Conservation (phyloP, 176 grass and related monocot genomes). For the Lolium perenne region DNA sequence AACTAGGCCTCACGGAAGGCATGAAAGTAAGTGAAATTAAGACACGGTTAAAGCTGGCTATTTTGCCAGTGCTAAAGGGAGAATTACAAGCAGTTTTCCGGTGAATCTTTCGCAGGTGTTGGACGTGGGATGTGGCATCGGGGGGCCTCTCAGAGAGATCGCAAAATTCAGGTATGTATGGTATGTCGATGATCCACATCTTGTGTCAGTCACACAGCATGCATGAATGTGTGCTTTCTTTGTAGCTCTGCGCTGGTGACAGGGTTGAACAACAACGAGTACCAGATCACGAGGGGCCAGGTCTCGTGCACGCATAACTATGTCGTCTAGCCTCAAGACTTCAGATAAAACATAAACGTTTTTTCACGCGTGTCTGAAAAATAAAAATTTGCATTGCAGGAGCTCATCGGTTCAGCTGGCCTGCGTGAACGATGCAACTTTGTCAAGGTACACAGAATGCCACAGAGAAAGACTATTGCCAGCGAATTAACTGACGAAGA, state of each 20-base stretch:
- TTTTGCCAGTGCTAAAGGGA: too few relatives aligned
- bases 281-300: slow-evolving; percentile 71
- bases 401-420: slow-evolving; percentile 47
- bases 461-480: not conserved
- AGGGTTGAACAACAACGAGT: slow-evolving; percentile 74
- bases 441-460: slow-evolving; percentile 47
- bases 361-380: not conserved
- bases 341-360: not conserved
- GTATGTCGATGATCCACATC: not conserved
- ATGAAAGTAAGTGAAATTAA: slow-evolving; percentile 5
- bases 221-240: not conserved
- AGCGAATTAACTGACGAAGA: not conserved
- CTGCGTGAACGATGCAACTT: slow-evolving; percentile 59
- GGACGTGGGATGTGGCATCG: slow-evolving; percentile 89
- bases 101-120: slow-evolving; percentile 54
- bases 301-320: too few relatives aligned
- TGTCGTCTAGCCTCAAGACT: not conserved
- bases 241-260: slow-evolving; percentile 60
- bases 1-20: slow-evolving; percentile 56
- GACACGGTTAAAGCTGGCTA: too few relatives aligned
- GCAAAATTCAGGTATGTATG: slow-evolving; percentile 82
- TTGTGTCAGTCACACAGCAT: not conserved
- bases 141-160: slow-evolving; percentile 77
- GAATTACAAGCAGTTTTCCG: too few relatives aligned
- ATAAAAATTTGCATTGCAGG: slow-evolving; percentile 36